phyloP scores from a whole-genome alignment of 2,329 filamentous ascomycete species.

The Penicillium sp. region DNA sequence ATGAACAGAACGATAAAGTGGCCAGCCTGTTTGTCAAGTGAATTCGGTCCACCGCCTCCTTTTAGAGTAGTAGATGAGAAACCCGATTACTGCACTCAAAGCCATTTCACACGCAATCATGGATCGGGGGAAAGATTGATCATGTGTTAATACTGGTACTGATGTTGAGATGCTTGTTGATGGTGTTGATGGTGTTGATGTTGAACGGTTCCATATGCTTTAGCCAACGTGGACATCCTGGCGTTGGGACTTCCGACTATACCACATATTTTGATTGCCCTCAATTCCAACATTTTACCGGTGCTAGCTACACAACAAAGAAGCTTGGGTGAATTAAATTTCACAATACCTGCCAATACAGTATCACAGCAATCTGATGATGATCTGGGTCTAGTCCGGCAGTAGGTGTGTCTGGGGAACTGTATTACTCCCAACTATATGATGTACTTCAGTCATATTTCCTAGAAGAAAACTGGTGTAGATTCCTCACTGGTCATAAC shows the following conservation, averaged over 20 bases:
- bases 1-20: neutral
- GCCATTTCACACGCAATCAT: slow-evolving; percentile 5
- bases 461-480: too few relatives aligned
- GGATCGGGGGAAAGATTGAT: neutral
- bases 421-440: too few relatives aligned
- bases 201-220: slow-evolving; percentile 7
- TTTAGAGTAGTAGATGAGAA: slow-evolving; percentile 5
- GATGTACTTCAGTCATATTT: too few relatives aligned
- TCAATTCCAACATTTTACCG: slow-evolving; percentile 10
- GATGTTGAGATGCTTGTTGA: slow-evolving; percentile 1
- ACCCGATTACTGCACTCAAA: slow-evolving; percentile 3
- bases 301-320: slow-evolving; percentile 1
- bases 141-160: slow-evolving; percentile 2
- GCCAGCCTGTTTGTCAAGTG: slow-evolving; percentile 4
- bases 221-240: slow-evolving; percentile 2
- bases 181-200: slow-evolving; percentile 1
- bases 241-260: slow-evolving; percentile 6
- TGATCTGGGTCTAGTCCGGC: too few relatives aligned
- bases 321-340: slow-evolving; percentile 8
- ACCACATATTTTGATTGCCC: slow-evolving; percentile 9
- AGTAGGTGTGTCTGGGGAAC: too few relatives aligned
- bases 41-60: slow-evolving; percentile 1
- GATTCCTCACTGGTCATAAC: too few relatives aligned
- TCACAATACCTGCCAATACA: slow-evolving; percentile 8
- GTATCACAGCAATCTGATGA: slow-evolving; percentile 24